These are phyloP conservation scores for Flammula alnicola DNA, from an alignment of 1,284 basidiomycete genomes.

Conservation along the genomic window DNA sequence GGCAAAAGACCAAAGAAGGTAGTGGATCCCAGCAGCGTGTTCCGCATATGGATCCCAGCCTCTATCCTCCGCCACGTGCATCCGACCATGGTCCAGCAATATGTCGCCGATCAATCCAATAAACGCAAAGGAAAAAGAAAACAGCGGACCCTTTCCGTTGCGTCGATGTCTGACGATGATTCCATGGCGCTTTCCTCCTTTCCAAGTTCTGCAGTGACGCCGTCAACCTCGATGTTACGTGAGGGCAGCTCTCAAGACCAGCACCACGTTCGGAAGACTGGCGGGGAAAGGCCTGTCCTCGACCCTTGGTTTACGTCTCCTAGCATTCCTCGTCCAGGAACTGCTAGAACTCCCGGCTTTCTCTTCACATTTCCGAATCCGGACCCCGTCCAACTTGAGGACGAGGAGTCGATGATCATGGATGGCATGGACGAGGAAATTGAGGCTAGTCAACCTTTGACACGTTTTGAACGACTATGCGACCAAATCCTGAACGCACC, in stretches of 20 bases:
- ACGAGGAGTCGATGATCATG: neutral
- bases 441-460: neutral
- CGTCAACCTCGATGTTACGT: neutral
- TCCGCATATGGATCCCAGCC: slow-evolving; percentile 28
- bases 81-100: slow-evolving; percentile 19
- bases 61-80: slow-evolving; percentile 17
- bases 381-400: neutral
- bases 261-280: too few species aligned
- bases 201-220: too few species aligned
- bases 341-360: too few species aligned
- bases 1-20: slow-evolving; percentile 22
- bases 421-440: neutral
- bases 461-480: slow-evolving; percentile 7
- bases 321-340: too few species aligned
- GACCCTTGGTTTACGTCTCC: too few species aligned
- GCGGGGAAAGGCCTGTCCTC: too few species aligned
- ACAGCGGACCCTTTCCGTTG: slow-evolving; percentile 1
- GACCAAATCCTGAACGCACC: slow-evolving; percentile 1
- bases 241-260: neutral
- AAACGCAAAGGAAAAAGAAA: slow-evolving; percentile 9
- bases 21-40: slow-evolving; percentile 33
- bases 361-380: slow-evolving; percentile 3
- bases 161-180: neutral
- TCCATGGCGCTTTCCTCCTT: too few species aligned
- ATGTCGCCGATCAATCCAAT: slow-evolving; percentile 2